Conservation (phyloP, 352 stramenopile genomes). For the Globisporangium echinulatum region DNA sequence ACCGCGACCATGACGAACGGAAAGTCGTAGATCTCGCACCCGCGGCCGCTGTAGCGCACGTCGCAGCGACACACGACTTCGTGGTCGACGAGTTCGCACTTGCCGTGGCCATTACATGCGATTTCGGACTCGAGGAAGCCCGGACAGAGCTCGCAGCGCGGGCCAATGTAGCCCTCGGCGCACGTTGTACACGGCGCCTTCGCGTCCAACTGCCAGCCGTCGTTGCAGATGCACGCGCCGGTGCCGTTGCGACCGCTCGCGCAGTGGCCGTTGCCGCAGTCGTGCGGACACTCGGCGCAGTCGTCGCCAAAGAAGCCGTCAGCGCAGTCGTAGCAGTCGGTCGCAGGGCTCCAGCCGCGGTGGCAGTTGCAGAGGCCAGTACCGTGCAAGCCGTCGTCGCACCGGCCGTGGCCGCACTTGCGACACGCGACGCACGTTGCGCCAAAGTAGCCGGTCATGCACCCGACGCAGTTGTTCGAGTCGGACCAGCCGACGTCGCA, state of each 20-base stretch:
- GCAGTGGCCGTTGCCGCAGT: conserved; percentile 74
- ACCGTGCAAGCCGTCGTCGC: conserved; percentile 71
- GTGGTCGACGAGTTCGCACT: conserved; percentile 46
- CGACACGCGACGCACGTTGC: conserved; percentile 64
- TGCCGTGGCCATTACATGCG: conserved; percentile 61
- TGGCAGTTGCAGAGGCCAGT: conserved; percentile 80
- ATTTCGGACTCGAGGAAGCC: conserved; percentile 69
- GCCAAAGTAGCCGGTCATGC: conserved; percentile 78
- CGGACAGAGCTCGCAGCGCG: conserved; percentile 61
- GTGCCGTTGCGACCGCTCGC: conserved; percentile 73
- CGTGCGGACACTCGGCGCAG: conserved; percentile 53
- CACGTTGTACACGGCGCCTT: conserved; percentile 70
- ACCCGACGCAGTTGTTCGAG: conserved; percentile 86
- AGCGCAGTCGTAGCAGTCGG: conserved; percentile 81
- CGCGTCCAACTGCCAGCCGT: conserved; percentile 59
- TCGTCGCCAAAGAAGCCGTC: conserved; percentile 77
- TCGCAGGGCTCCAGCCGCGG: conserved; percentile 59
- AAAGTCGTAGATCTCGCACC: conserved; percentile 84
- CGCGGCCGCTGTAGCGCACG: conserved; percentile 59
- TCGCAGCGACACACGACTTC: conserved; percentile 66
- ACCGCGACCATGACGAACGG: conserved; percentile 77
- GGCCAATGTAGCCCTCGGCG: conserved; percentile 68
- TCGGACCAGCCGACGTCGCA: conserved; percentile 82
- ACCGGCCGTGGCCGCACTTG: conserved; percentile 73
- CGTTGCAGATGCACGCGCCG: conserved; percentile 67